A percentile compares a stretch with the other conserved stretches of the same genome.
Evolutionary conservation across 2,329 filamentous ascomycete genomes (phyloP).

Genomic region (Zelopaecilomyces penicillatus): DNA sequence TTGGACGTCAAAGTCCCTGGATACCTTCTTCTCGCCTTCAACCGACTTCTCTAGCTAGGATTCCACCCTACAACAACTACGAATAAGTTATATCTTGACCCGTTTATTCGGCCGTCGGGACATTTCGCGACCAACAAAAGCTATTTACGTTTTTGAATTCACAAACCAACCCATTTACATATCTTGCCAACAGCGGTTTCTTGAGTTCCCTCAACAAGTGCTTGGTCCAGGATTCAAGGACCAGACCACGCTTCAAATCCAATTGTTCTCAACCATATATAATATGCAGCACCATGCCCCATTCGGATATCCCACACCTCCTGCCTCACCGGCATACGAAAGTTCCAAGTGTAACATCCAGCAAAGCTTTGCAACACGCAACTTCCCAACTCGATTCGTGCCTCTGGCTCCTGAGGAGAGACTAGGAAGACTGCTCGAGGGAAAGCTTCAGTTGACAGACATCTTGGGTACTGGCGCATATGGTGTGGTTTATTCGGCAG

Average conservation of each 20-base stretch:
- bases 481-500: constrained; percentile 86
- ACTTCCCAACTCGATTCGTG: constrained; percentile 39
- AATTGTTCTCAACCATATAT: constrained; percentile 18
- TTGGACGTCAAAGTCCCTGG: constrained; percentile 16
- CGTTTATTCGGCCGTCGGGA: constrained; percentile 43
- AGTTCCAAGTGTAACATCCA: constrained; percentile 36
- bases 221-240: too few relatives aligned
- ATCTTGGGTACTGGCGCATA: constrained; percentile 93
- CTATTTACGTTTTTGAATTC: too few relatives aligned
- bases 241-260: not conserved
- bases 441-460: constrained; percentile 71
- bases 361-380: constrained; percentile 26
- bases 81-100: constrained; percentile 28
- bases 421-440: constrained; percentile 74
- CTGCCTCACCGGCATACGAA: constrained; percentile 48
- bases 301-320: constrained; percentile 50
- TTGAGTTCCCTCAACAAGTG: not conserved
- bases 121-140: not conserved
- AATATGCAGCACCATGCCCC: constrained; percentile 53
- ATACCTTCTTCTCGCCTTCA: constrained; percentile 10
- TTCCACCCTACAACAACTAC: constrained; percentile 7
- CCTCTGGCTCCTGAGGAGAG: constrained; percentile 71
- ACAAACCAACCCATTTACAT: too few relatives aligned
- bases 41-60: constrained; percentile 5
- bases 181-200: constrained; percentile 1